Percentiles rank a stretch among this genome's conserved stretches.
Conservation (phyloP, 2,329 filamentous ascomycete genomes). For the Akanthomyces lecanii region DNA sequence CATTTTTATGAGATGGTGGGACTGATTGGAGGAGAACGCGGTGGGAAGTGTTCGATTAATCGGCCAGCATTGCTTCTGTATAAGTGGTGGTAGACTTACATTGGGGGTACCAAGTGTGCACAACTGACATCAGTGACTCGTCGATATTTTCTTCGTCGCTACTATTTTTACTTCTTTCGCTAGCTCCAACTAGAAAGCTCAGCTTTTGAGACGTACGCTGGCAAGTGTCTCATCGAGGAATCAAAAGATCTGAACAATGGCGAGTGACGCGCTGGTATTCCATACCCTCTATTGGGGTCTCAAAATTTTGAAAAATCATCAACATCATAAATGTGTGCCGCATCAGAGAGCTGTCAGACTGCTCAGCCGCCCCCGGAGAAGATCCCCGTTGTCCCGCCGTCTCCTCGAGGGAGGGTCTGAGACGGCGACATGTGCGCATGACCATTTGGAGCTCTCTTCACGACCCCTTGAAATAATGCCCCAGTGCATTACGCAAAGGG, state of each 20-base stretch:
- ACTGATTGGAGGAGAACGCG: too few species aligned
- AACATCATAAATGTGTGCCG: too few species aligned
- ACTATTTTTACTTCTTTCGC: not conserved
- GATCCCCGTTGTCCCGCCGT: not conserved
- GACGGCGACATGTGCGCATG: not conserved
- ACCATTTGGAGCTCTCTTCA: not conserved
- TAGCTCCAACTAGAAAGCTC: not conserved
- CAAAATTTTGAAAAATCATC: not conserved
- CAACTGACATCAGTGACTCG: not conserved
- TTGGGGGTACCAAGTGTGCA: not conserved
- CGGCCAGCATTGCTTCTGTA: not conserved
- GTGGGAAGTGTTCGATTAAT: too few species aligned
- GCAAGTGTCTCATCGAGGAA: not conserved
- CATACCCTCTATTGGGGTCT: not conserved
- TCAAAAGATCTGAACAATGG: not conserved
- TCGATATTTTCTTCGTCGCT: not conserved
- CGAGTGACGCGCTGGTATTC: not conserved
- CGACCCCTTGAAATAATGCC: not conserved
- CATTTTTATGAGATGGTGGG: too few species aligned
- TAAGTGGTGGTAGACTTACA: not conserved
- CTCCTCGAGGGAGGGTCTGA: not conserved
- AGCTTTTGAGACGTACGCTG: not conserved
- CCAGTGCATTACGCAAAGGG: not conserved
- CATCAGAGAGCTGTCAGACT: not conserved
- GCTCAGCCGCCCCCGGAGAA: not conserved